phyloP scores from a whole-genome alignment of 108 stramenopile species.

The Discostella stelligeroides region DNA sequence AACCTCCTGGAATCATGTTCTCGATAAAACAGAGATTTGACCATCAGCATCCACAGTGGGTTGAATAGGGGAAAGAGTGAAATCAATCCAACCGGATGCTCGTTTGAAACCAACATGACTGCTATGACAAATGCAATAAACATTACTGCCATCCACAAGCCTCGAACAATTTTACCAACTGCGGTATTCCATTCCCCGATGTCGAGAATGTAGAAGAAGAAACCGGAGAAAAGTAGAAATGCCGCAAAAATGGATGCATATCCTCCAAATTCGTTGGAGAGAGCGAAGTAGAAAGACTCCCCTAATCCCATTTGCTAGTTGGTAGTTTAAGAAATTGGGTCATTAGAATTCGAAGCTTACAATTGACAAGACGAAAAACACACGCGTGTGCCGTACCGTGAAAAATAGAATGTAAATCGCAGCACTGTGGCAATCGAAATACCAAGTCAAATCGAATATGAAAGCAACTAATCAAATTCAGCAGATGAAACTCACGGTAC shows the following conservation, averaged over 20 bases:
- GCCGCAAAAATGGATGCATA: slow-evolving; percentile 20
- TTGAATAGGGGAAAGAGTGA: slow-evolving; percentile 51
- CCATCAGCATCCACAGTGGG: slow-evolving; percentile 53
- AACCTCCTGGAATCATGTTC: slow-evolving; percentile 34
- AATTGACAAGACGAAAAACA: too few relatives aligned
- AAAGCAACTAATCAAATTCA: neutral
- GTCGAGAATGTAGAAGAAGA: slow-evolving; percentile 58
- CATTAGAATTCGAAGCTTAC: too few relatives aligned
- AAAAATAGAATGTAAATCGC: slow-evolving; percentile 28
- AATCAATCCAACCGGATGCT: slow-evolving; percentile 58
- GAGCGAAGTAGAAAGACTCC: slow-evolving; percentile 35
- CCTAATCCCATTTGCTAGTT: slow-evolving; percentile 56
- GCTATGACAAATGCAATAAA: slow-evolving; percentile 23
- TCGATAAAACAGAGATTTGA: slow-evolving; percentile 46
- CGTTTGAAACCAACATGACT: slow-evolving; percentile 32
- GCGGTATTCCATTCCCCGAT: slow-evolving; percentile 45
- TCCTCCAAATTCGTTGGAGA: slow-evolving; percentile 36
- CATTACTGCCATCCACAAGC: slow-evolving; percentile 8
- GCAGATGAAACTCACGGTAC: slow-evolving; percentile 25
- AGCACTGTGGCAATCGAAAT: slow-evolving; percentile 1
- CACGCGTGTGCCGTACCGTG: slow-evolving; percentile 32
- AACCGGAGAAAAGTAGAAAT: slow-evolving; percentile 15
- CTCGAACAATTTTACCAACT: slow-evolving; percentile 32
- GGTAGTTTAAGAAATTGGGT: neutral
- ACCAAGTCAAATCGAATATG: neutral